phyloP scores from a whole-genome alignment of 2,329 filamentous ascomycete genomes.

The Aspergillus sojae region DNA sequence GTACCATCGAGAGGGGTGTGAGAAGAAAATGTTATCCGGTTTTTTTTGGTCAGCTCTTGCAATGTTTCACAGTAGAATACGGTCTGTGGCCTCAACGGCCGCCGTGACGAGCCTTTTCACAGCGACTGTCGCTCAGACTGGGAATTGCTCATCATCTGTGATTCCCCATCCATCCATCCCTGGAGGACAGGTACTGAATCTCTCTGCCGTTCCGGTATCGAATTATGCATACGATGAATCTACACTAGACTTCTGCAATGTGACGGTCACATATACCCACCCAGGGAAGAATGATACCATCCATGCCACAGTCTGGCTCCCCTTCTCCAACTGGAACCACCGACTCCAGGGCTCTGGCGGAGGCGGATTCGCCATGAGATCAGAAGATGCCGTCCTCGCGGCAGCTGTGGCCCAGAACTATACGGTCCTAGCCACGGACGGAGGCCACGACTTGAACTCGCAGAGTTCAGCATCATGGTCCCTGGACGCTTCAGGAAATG shows the following conservation, averaged over 20 bases:
- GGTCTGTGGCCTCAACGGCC: neutral
- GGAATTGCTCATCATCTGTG: slow-evolving; percentile 7
- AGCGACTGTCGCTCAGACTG: neutral
- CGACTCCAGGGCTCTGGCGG: slow-evolving; percentile 44
- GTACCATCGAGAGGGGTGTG: neutral
- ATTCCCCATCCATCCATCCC: slow-evolving; percentile 10
- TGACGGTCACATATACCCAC: slow-evolving; percentile 43
- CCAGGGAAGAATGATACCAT: slow-evolving; percentile 38
- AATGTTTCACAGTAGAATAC: neutral
- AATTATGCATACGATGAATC: neutral
- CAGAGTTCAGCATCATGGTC: slow-evolving; percentile 16
- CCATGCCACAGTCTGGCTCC: slow-evolving; percentile 35
- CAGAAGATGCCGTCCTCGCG: neutral
- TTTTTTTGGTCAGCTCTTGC: neutral
- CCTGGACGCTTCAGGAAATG: slow-evolving; percentile 28
- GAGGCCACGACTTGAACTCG: slow-evolving; percentile 7
- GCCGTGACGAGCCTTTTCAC: neutral
- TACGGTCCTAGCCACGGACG: slow-evolving; percentile 23
- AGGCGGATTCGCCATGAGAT: slow-evolving; percentile 29
- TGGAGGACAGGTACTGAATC: slow-evolving; percentile 6
- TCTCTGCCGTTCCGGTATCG: slow-evolving; percentile 7
- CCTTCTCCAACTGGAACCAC: slow-evolving; percentile 36
- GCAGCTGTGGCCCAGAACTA: slow-evolving; percentile 17
- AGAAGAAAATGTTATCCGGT: neutral
- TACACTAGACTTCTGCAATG: slow-evolving; percentile 36